A percentile compares a stretch with the other conserved stretches of the same genome.
These are phyloP conservation scores for Cystobasidium ongulense DNA, from an alignment of 768 basidiomycete species.

Conservation along the genomic window DNA sequence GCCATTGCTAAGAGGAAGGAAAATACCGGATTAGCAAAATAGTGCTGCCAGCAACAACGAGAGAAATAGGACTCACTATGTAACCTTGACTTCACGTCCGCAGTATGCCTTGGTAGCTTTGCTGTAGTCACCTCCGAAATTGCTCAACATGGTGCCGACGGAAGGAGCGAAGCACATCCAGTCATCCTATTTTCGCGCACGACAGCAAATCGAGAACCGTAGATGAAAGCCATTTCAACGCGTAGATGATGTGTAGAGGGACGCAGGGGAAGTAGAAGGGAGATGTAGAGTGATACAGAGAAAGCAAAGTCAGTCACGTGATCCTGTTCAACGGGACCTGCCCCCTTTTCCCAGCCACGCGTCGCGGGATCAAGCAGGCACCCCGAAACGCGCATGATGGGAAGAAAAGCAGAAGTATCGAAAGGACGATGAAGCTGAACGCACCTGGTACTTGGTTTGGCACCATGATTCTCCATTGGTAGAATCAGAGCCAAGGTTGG, in stretches of 20 bases:
- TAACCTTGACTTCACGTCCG: slow-evolving; percentile 31
- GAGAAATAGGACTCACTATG: not conserved
- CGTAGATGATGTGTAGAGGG: too few relatives aligned
- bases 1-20: slow-evolving; percentile 11
- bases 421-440: not conserved
- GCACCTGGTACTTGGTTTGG: slow-evolving; percentile 20
- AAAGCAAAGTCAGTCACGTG: not conserved
- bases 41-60: not conserved
- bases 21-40: not conserved
- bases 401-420: not conserved
- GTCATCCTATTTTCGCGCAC: slow-evolving; percentile 7
- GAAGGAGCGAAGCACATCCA: slow-evolving; percentile 35
- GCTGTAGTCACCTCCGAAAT: slow-evolving; percentile 31
- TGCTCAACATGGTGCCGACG: slow-evolving; percentile 35
- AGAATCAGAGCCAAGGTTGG: slow-evolving; percentile 4
- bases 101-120: slow-evolving; percentile 37
- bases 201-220: too few relatives aligned
- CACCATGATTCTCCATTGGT: slow-evolving; percentile 24
- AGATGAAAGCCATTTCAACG: too few relatives aligned
- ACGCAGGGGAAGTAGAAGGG: not conserved
- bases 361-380: too few relatives aligned
- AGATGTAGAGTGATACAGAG: not conserved
- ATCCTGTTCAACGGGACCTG: not conserved
- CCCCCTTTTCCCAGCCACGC: not conserved
- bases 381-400: not conserved